Evolutionary conservation across 2,329 filamentous ascomycete genomes (phyloP).

Genomic region (Calonectria pteridis): DNA sequence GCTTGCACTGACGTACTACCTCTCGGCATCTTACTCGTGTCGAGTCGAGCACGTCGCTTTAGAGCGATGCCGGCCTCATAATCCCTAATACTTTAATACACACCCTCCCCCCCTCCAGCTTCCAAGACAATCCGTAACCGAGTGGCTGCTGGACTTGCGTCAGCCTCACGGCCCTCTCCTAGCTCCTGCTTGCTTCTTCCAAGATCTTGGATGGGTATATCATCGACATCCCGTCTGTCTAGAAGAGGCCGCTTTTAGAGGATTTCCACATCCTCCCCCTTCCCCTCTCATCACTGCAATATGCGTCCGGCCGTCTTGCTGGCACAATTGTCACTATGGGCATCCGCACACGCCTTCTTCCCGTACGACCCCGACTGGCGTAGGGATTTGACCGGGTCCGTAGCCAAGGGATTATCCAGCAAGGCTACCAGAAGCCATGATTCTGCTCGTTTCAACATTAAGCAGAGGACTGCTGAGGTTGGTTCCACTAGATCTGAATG

Average conservation of each 20-base stretch:
- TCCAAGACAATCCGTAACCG: slow-evolving; percentile 40
- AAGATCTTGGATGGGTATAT: slow-evolving; percentile 25
- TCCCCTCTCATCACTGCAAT: slow-evolving; percentile 35
- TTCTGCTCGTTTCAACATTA: slow-evolving; percentile 54
- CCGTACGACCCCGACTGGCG: slow-evolving; percentile 58
- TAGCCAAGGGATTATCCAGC: background rate
- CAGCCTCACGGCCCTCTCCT: slow-evolving; percentile 19
- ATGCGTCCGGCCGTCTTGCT: slow-evolving; percentile 58
- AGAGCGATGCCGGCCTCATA: slow-evolving; percentile 44
- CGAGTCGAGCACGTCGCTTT: slow-evolving; percentile 31
- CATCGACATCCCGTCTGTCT: slow-evolving; percentile 18
- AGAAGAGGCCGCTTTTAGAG: slow-evolving; percentile 5
- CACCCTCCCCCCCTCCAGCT: slow-evolving; percentile 27
- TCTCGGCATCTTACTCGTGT: slow-evolving; percentile 35
- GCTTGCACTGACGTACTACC: slow-evolving; percentile 21
- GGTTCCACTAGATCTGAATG: slow-evolving; percentile 27
- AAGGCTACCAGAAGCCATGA: slow-evolving; percentile 33
- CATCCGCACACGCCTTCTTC: slow-evolving; percentile 61
- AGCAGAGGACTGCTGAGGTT: slow-evolving; percentile 53
- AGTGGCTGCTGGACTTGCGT: slow-evolving; percentile 31
- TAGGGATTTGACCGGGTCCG: slow-evolving; percentile 30
- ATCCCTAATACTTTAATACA: slow-evolving; percentile 48
- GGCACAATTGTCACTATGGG: slow-evolving; percentile 62
- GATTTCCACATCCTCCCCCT: slow-evolving; percentile 18
- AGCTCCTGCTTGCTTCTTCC: slow-evolving; percentile 18